These are phyloP conservation scores for Penicillium frequentans DNA, from an alignment of 2,329 filamentous ascomycete species.

Conservation along the genomic window DNA sequence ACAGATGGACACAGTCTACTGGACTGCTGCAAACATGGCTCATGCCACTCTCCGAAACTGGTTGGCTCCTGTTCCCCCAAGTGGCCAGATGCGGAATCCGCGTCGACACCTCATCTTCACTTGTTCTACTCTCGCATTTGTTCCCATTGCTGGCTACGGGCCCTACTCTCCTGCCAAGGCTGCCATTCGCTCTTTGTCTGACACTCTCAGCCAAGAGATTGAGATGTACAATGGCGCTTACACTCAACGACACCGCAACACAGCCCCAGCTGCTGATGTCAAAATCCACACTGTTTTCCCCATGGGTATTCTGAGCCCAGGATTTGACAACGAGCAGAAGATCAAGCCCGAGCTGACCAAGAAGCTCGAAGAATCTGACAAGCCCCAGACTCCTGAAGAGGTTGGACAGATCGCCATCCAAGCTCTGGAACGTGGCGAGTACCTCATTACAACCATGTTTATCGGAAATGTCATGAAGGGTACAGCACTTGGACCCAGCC, in stretches of 20 bases:
- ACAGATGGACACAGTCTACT: conserved; percentile 94
- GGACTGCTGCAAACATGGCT: conserved; percentile 80
- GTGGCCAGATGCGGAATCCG: conserved; percentile 33
- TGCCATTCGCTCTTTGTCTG: conserved; percentile 78
- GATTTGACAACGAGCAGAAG: conserved; percentile 71
- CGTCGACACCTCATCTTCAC: conserved; percentile 83
- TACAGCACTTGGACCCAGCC: conserved; percentile 51
- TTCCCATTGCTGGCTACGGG: conserved; percentile 76
- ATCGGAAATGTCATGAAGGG: conserved; percentile 72
- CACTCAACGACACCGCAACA: conserved; percentile 35
- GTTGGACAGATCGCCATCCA: conserved; percentile 70
- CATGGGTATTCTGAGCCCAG: conserved; percentile 76
- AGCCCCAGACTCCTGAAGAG: conserved; percentile 72
- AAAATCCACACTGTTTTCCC: conserved; percentile 81
- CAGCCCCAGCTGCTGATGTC: conserved; percentile 62
- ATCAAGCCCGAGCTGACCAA: conserved; percentile 79
- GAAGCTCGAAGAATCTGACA: conserved; percentile 79
- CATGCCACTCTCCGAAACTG: conserved; percentile 76
- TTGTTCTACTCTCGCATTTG: conserved; percentile 71
- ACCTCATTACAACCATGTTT: conserved; percentile 73
- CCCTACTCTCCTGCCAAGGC: conserved; percentile 84
- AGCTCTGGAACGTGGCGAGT: conserved; percentile 77
- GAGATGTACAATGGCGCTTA: conserved; percentile 75
- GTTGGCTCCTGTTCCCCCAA: conserved; percentile 52
- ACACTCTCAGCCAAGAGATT: conserved; percentile 80